These are phyloP conservation scores for Cryoendolithus antarcticus DNA, from an alignment of 2,329 filamentous ascomycete genomes.

Conservation along the genomic window DNA sequence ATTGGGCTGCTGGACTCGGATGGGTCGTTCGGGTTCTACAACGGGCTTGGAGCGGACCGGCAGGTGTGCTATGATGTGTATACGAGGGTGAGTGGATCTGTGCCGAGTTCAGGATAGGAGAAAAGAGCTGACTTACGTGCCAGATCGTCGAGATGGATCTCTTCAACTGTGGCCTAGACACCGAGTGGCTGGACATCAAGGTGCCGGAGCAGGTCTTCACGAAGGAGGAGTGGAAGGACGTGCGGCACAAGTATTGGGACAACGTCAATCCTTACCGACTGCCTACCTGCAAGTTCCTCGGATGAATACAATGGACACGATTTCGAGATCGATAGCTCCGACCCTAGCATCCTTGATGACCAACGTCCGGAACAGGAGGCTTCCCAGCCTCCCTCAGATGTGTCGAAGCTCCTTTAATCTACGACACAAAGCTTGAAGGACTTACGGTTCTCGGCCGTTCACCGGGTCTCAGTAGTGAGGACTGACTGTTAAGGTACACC, in stretches of 20 bases:
- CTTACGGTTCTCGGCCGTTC: too few species aligned
- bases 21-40: slow-evolving; percentile 50
- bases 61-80: slow-evolving; percentile 95
- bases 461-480: too few species aligned
- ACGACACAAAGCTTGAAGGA: too few species aligned
- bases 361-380: too few species aligned
- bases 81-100: slow-evolving; percentile 44
- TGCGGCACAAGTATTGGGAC: slow-evolving; percentile 81
- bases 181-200: slow-evolving; percentile 68
- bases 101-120: not conserved
- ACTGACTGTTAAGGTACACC: too few species aligned
- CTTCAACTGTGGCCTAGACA: slow-evolving; percentile 76
- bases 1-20: slow-evolving; percentile 59
- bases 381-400: too few species aligned
- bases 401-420: too few species aligned
- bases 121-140: slow-evolving; percentile 1
- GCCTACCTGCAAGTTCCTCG: slow-evolving; percentile 63
- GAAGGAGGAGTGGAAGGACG: slow-evolving; percentile 74
- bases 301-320: slow-evolving; percentile 49
- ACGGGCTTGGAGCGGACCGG: slow-evolving; percentile 77
- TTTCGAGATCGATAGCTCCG: too few species aligned
- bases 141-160: slow-evolving; percentile 75
- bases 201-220: slow-evolving; percentile 57
- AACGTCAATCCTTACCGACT: slow-evolving; percentile 59
- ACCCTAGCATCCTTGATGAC: too few species aligned